These are phyloP conservation scores for Yarrowia bubula DNA, from an alignment of 805 yeast genomes.

Conservation along the genomic window DNA sequence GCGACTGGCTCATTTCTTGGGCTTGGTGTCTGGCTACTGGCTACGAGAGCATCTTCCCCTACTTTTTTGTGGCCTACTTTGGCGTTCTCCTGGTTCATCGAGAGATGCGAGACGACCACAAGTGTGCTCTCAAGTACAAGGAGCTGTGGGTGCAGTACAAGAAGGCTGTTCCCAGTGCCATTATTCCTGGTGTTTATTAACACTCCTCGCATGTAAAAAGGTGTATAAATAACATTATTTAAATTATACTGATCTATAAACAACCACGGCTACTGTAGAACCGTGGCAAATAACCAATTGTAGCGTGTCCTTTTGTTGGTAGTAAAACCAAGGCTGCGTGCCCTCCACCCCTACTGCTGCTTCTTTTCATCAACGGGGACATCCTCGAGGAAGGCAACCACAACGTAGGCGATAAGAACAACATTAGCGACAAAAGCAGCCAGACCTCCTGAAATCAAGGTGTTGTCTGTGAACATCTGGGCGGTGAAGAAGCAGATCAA, in stretches of 20 bases:
- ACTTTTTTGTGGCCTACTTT: conserved; percentile 82
- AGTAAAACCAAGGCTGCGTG: no score
- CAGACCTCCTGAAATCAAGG: conserved; percentile 65
- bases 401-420: conserved; percentile 64
- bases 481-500: conserved; percentile 53
- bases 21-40: conserved; percentile 95
- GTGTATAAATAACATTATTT: conserved; percentile 1
- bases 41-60: conserved; percentile 73
- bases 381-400: conserved; percentile 70
- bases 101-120: conserved; percentile 86
- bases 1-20: conserved; percentile 90
- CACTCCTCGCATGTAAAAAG: neutral
- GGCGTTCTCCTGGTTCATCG: conserved; percentile 80
- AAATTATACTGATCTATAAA: conserved; percentile 3
- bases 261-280: neutral
- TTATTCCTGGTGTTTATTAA: conserved; percentile 82
- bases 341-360: conserved; percentile 14
- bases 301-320: neutral
- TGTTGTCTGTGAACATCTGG: conserved; percentile 46
- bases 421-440: conserved; percentile 71
- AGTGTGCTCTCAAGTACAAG: conserved; percentile 84
- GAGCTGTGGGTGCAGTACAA: conserved; percentile 83
- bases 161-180: conserved; percentile 77
- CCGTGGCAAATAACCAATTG: neutral
- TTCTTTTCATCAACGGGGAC: conserved; percentile 31